Conservation (phyloP, 179 eudicot species). For the Nepenthes alata region DNA sequence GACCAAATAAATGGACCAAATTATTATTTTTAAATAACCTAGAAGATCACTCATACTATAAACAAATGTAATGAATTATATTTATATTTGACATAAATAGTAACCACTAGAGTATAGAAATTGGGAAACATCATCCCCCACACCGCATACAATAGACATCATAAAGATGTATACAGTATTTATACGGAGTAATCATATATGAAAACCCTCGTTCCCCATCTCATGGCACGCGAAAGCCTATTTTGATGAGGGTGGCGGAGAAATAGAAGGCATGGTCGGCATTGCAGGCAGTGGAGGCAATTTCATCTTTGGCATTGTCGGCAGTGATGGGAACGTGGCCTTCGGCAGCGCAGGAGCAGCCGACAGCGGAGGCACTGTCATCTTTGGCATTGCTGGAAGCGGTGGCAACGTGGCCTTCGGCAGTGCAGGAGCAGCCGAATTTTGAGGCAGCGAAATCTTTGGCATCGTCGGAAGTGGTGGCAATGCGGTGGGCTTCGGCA, state of each 20-base stretch:
- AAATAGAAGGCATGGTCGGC: not conserved
- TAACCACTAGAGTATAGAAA: no score
- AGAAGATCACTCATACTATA: no score
- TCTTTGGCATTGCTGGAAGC: conserved; percentile 5
- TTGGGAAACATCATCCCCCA: no score
- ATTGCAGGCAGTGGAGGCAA: conserved; percentile 10
- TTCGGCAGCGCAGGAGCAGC: conserved; percentile 6
- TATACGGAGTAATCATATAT: no score
- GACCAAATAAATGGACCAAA: no score
- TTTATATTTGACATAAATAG: no score
- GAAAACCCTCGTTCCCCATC: no score
- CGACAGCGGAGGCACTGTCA: conserved; percentile 6
- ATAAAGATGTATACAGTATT: no score
- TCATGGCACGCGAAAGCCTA: no score
- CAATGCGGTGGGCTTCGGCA: conserved; percentile 11
- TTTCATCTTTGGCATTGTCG: not conserved
- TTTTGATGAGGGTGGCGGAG: conserved; percentile 16
- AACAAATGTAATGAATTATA: no score
- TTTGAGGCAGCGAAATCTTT: not conserved
- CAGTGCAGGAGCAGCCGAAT: not conserved
- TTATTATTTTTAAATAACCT: no score
- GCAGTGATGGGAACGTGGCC: conserved; percentile 2
- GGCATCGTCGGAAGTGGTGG: conserved; percentile 8
- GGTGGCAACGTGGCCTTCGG: conserved; percentile 11
- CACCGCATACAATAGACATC: no score